phyloP scores from a whole-genome alignment of 2,329 filamentous ascomycete genomes.

The Xylaria arbuscula region DNA sequence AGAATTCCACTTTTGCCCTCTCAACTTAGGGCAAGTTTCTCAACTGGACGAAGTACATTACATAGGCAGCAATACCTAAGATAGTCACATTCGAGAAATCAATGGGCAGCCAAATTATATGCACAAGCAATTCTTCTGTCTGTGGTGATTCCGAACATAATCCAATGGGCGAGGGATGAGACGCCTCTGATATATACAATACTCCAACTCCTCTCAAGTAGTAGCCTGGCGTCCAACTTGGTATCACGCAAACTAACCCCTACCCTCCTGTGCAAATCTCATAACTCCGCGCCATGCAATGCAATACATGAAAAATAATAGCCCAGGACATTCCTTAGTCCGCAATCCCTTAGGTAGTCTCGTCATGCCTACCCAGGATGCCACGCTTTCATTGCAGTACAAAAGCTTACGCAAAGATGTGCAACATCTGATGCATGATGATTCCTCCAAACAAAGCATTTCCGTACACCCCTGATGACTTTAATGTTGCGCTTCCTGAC shows the following conservation, averaged over 20 bases:
- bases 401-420: conserved; percentile 43
- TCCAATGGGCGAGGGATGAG: not conserved
- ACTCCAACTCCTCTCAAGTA: conserved; percentile 10
- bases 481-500: conserved; percentile 39
- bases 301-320: conserved; percentile 30
- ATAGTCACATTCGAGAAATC: not conserved
- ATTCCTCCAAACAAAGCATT: conserved; percentile 46
- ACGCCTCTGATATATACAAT: conserved; percentile 24
- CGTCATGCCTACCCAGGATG: not conserved
- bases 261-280: conserved; percentile 26
- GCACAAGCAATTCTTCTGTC: not conserved
- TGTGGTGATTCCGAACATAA: not conserved
- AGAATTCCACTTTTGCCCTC: too few relatives aligned
- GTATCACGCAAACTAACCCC: conserved; percentile 33
- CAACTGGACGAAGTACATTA: too few relatives aligned
- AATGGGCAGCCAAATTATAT: not conserved
- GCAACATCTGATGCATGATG: conserved; percentile 49
- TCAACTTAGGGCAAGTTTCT: not conserved
- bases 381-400: not conserved
- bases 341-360: not conserved
- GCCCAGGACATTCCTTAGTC: not conserved
- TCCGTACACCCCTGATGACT: conserved; percentile 43
- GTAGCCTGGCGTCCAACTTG: conserved; percentile 19
- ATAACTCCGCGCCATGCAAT: conserved; percentile 40
- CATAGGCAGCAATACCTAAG: not conserved